These are phyloP conservation scores for Melastoma candidum DNA, from an alignment of 441 rosid species.

Conservation along the genomic window DNA sequence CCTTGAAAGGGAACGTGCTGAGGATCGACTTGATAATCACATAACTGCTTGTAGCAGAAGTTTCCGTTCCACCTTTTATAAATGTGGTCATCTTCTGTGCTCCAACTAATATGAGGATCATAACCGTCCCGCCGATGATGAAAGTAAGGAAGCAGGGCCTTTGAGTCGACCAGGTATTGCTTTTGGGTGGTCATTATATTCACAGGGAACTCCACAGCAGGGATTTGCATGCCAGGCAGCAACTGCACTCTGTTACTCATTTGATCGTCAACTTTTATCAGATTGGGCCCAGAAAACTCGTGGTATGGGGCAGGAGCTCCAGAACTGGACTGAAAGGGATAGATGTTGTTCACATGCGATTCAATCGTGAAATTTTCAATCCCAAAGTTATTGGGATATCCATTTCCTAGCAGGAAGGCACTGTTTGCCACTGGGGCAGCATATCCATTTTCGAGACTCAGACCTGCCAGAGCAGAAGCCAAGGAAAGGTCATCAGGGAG, in stretches of 20 bases:
- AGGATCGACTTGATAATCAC: slow-evolving; percentile 33
- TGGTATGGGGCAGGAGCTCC: slow-evolving; percentile 25
- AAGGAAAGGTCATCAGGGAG: slow-evolving; percentile 49
- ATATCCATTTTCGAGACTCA: slow-evolving; percentile 29
- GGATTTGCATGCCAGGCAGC: slow-evolving; percentile 27
- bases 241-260: slow-evolving; percentile 31
- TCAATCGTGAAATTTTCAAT: slow-evolving; percentile 16
- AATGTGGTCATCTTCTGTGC: slow-evolving; percentile 40
- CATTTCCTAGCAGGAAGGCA: slow-evolving; percentile 21
- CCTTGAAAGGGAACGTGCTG: slow-evolving; percentile 29
- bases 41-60: slow-evolving; percentile 40
- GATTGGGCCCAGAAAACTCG: slow-evolving; percentile 23
- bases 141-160: slow-evolving; percentile 33
- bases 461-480: slow-evolving; percentile 43
- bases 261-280: slow-evolving; percentile 24
- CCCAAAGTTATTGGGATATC: slow-evolving; percentile 24
- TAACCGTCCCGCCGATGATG: slow-evolving; percentile 29
- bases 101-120: slow-evolving; percentile 45
- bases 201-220: slow-evolving; percentile 31
- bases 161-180: slow-evolving; percentile 34
- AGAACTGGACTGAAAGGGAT: slow-evolving; percentile 21
- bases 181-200: slow-evolving; percentile 33
- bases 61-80: slow-evolving; percentile 45
- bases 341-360: slow-evolving; percentile 18
- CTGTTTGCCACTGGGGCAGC: slow-evolving; percentile 19